Percentiles rank a stretch among this genome's conserved stretches.
Evolutionary conservation across 257 asterid genomes (phyloP).

Genomic region (Cruciata laevipes): DNA sequence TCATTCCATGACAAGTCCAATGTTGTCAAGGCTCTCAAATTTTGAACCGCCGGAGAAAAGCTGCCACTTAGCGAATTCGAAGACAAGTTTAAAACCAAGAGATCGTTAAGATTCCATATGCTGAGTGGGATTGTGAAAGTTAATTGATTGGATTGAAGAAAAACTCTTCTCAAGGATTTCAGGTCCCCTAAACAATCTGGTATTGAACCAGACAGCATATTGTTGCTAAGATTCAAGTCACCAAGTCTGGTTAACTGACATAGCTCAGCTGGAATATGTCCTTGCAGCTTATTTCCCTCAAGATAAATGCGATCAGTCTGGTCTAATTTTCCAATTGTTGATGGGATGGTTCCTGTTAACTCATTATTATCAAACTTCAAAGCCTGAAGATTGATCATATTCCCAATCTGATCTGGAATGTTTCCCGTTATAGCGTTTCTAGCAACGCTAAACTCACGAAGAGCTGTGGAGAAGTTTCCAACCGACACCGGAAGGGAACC

Average conservation of each 20-base stretch:
- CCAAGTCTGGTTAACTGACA: background rate
- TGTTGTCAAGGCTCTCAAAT: background rate
- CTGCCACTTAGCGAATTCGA: background rate
- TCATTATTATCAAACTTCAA: background rate
- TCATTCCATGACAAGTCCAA: slow-evolving; percentile 4
- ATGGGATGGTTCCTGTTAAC: background rate
- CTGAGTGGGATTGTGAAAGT: background rate
- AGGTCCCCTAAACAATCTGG: background rate
- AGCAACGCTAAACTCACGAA: background rate
- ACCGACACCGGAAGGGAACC: background rate
- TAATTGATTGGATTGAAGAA: slow-evolving; percentile 1
- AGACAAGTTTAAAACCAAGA: background rate
- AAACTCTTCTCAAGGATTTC: background rate
- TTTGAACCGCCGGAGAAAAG: background rate
- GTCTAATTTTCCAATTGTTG: background rate
- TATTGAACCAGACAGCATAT: background rate
- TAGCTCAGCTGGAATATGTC: slow-evolving; percentile 2
- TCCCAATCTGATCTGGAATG: background rate
- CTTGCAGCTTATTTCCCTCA: background rate
- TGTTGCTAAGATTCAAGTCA: background rate
- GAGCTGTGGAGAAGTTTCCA: background rate
- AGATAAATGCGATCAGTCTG: background rate
- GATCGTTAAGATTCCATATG: background rate
- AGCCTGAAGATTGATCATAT: background rate
- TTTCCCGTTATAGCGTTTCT: background rate